Evolutionary conservation across 768 basidiomycete genomes (phyloP).

Genomic region (Naganishia kalamii): DNA sequence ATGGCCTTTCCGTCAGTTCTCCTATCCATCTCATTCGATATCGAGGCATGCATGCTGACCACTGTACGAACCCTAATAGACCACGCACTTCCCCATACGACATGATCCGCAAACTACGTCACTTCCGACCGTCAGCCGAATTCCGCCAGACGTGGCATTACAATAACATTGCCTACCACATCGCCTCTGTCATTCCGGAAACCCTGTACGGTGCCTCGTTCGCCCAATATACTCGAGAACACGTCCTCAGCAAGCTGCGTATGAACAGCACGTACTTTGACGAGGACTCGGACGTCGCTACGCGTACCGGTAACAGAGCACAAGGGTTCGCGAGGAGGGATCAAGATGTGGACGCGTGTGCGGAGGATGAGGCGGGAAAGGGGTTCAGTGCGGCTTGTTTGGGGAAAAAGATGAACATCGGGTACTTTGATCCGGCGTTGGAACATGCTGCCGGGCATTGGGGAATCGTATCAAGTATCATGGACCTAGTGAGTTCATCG

Average conservation of each 20-base stretch:
- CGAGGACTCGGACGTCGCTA: constrained; percentile 21
- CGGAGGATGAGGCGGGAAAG: neutral
- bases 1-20: constrained; percentile 25
- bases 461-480: constrained; percentile 25
- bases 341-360: neutral
- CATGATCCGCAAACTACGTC: neutral
- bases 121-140: constrained; percentile 34
- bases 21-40: too few relatives aligned
- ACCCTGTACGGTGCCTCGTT: constrained; percentile 26
- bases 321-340: constrained; percentile 24
- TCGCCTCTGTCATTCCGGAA: constrained; percentile 28
- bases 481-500: constrained; percentile 34
- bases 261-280: constrained; percentile 31
- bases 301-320: constrained; percentile 23
- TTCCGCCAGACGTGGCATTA: constrained; percentile 37
- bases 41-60: neutral
- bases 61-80: neutral
- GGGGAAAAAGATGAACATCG: neutral
- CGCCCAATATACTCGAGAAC: constrained; percentile 26
- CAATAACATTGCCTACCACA: constrained; percentile 35
- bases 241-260: constrained; percentile 33
- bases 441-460: constrained; percentile 33
- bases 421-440: constrained; percentile 20
- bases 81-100: neutral
- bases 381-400: neutral